Base-by-base conservation (phyloP, 306 rosid genomes). In the Phaseolus lunatus region DNA sequence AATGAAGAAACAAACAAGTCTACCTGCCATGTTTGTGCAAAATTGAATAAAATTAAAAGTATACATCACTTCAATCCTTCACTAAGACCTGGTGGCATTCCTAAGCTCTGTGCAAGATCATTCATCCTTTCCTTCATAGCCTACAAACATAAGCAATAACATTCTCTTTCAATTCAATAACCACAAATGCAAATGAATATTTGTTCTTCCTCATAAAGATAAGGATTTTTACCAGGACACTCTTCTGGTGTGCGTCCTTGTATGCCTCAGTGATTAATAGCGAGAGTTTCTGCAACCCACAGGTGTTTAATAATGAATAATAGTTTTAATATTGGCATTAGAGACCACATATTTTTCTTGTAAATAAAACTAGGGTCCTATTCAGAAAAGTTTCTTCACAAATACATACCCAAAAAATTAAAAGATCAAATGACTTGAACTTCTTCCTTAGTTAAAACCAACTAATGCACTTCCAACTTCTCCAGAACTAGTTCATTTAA, bases 191-290 rank as follows among this genome's bases (percentile, higher is more conserved):
- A 58, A 66, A 75, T 43, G 4, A 22, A 62, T 2, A 52, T 59
- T 62, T 67, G 80, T 54, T 73, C 67, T 61, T 35, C 29, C 27
- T 63, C 23, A 45, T 29, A 24, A 80, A 29, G n/a, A 59, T 59
- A 29, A 39, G 69, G 20, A 58, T 57, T 77, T 80, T 81, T 53
- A 87, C 94, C 91, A 4, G 85, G 52, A 89, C 94, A 65, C 96
- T 94, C 83, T 90, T 94, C 87, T 88, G 89, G 61, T 91, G 92
- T 52, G 98, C 98, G 53, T 94, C 94, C 76, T 84, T 87, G 85
- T 91, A 91, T 54, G 98, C 98, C 78, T 94, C 98, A 1, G 93
- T 88, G 75, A 91, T 87, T 85, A 91, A 82, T 86, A 89, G 91
- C 5, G 95, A 91, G 19, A 93, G 87, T 84, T 91, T 90, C 93